Conservation (phyloP, 116 monocot genomes). For the Zostera marina region DNA sequence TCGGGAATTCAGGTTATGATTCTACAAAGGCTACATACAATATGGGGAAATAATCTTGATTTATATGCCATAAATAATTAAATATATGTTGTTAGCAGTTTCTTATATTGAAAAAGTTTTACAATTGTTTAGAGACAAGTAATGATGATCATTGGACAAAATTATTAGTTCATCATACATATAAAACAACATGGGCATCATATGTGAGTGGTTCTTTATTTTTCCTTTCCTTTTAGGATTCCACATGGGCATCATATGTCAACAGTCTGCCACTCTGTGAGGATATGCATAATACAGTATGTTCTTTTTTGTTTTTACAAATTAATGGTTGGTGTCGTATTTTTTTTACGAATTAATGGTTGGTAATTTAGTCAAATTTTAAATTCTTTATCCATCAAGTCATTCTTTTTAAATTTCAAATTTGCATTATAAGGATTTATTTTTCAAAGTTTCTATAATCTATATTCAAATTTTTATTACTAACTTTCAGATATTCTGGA, state of each 20-base stretch:
- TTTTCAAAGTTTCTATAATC: too few relatives aligned
- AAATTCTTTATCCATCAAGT: not conserved
- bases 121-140: too few relatives aligned
- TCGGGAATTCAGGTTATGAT: too few relatives aligned
- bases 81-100: not conserved
- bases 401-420: not conserved
- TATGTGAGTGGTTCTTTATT: not conserved
- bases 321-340: not conserved
- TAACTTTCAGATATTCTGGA: constrained; percentile 69
- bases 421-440: too few relatives aligned
- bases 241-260: constrained; percentile 70
- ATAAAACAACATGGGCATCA: not conserved
- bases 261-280: constrained; percentile 30
- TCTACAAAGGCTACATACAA: too few relatives aligned
- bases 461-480: not conserved
- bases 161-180: not conserved
- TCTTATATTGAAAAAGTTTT: not conserved
- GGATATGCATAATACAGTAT: constrained; percentile 84
- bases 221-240: constrained; percentile 22
- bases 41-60: too few relatives aligned
- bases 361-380: not conserved
- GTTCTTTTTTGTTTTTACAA: not conserved
- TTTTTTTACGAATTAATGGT: not conserved
- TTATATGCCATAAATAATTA: too few relatives aligned
- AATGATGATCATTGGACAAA: not conserved